Evolutionary conservation across 176 grass and related monocot genomes (phyloP).

Genomic region (Avena eriantha): DNA sequence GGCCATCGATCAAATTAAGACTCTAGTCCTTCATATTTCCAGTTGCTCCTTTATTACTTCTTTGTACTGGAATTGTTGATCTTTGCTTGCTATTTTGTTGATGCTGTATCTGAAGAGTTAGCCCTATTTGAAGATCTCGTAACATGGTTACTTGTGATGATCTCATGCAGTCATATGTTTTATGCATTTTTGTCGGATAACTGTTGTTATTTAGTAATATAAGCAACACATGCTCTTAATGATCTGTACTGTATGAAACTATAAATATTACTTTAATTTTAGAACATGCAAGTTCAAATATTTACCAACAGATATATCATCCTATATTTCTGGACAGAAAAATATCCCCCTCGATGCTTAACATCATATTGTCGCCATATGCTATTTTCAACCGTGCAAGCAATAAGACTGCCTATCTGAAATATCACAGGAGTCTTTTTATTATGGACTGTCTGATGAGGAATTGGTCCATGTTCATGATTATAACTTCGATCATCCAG

Average conservation of each 20-base stretch:
- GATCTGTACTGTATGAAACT: not conserved
- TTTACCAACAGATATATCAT: not conserved
- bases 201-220: not conserved
- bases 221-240: not conserved
- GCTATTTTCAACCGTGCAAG: not conserved
- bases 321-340: not conserved
- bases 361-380: constrained; percentile 19
- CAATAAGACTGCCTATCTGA: constrained; percentile 28
- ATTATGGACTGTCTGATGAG: constrained; percentile 52
- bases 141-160: not conserved
- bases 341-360: not conserved
- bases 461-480: constrained; percentile 12
- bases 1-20: not conserved
- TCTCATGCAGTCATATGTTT: not conserved
- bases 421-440: constrained; percentile 80
- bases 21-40: not conserved
- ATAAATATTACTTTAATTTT: not conserved
- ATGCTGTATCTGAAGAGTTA: constrained; percentile 14
- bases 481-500: constrained; percentile 35
- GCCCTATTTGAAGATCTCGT: not conserved
- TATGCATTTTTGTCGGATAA: not conserved
- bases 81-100: not conserved
- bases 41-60: not conserved
- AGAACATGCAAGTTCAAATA: constrained; percentile 6
- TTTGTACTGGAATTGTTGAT: not conserved